These are phyloP conservation scores for Calonectria pteridis DNA, from an alignment of 2,329 filamentous ascomycete species.

Conservation along the genomic window DNA sequence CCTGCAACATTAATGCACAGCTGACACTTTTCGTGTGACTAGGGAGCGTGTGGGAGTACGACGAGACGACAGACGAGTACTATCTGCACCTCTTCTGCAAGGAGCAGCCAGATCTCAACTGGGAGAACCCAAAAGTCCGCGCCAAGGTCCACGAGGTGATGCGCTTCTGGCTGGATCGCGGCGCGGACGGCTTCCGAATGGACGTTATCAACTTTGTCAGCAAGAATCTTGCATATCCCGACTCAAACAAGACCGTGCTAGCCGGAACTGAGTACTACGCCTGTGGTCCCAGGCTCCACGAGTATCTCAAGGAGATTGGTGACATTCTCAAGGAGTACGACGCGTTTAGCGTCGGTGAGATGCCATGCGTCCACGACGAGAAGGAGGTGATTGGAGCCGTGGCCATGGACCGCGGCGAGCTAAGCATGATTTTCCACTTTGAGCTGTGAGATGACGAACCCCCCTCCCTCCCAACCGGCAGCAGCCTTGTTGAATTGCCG, in stretches of 20 bases:
- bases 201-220: conserved; percentile 78
- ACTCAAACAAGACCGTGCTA: conserved; percentile 54
- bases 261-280: conserved; percentile 60
- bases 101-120: conserved; percentile 83
- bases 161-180: conserved; percentile 80
- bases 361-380: conserved; percentile 59
- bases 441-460: conserved; percentile 61
- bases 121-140: conserved; percentile 76
- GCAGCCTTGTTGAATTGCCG: not conserved
- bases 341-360: conserved; percentile 66
- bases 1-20: not conserved
- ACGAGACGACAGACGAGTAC: conserved; percentile 62
- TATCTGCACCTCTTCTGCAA: conserved; percentile 78
- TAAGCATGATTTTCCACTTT: conserved; percentile 82
- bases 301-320: conserved; percentile 60
- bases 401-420: conserved; percentile 66
- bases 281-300: conserved; percentile 63
- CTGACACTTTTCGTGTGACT: not conserved
- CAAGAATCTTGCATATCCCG: conserved; percentile 69
- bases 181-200: conserved; percentile 75
- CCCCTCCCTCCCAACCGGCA: too few species aligned
- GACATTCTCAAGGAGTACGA: conserved; percentile 59
- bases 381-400: conserved; percentile 62
- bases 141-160: conserved; percentile 76
- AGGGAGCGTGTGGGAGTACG: conserved; percentile 63